Percentiles rank a stretch among this genome's conserved stretches.
Conservation (phyloP, 257 asterid genomes). For the Vinca minor region DNA sequence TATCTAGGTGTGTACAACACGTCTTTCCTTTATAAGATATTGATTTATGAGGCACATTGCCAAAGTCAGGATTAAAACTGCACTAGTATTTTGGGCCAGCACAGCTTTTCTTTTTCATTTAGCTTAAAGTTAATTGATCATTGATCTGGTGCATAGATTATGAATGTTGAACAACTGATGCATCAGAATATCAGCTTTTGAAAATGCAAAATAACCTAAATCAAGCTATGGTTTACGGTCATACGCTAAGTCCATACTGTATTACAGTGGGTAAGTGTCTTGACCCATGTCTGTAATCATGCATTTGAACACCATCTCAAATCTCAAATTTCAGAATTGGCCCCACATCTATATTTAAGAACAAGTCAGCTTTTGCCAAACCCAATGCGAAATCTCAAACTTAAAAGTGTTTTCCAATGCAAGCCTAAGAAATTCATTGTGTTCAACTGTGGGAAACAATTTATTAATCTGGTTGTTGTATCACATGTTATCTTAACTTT, state of each 20-base stretch:
- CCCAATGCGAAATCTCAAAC: too few relatives aligned
- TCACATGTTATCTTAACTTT: neutral
- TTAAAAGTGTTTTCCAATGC: neutral
- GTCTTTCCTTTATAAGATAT: constrained; percentile 7
- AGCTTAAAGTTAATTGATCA: too few relatives aligned
- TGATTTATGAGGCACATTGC: neutral
- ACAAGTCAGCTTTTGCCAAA: too few relatives aligned
- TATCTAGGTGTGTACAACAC: constrained; percentile 68
- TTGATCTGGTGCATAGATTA: too few relatives aligned
- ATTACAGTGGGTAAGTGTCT: too few relatives aligned
- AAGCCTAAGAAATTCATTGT: neutral
- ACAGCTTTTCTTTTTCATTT: too few relatives aligned
- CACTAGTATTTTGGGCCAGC: too few relatives aligned
- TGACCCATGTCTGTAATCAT: too few relatives aligned
- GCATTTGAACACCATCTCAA: too few relatives aligned
- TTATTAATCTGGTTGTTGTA: neutral
- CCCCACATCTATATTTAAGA: too few relatives aligned
- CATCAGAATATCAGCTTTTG: neutral
- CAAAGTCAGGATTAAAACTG: neutral
- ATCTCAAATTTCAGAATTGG: too few relatives aligned
- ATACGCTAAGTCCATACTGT: too few relatives aligned
- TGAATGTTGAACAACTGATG: neutral
- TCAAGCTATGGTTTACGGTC: neutral
- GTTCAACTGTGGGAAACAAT: neutral
- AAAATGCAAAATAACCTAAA: neutral